These are phyloP conservation scores for Pneumocystis jirovecii DNA, from an alignment of 1,139 yeast species.

Conservation along the genomic window DNA sequence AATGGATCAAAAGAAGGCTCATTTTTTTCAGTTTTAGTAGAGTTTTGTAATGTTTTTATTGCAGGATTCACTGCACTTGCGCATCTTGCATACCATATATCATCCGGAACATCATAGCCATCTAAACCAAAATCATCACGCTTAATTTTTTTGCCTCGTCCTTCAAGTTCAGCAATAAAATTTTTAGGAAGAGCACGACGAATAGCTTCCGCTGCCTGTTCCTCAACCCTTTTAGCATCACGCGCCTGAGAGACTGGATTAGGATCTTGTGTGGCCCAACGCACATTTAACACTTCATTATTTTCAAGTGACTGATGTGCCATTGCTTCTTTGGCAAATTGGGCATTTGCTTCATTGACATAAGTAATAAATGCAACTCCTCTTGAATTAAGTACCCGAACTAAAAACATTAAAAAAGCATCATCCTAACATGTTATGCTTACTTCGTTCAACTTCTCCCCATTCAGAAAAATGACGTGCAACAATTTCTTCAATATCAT, in stretches of 20 bases:
- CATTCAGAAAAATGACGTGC: conserved; percentile 50
- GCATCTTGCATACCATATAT: conserved; percentile 15
- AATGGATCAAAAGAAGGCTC: neutral
- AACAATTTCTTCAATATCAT: conserved; percentile 31
- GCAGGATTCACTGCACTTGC: conserved; percentile 11
- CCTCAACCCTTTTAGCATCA: conserved; percentile 28
- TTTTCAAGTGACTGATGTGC: conserved; percentile 57
- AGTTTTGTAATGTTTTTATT: neutral
- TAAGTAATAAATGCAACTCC: conserved; percentile 72
- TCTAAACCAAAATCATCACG: conserved; percentile 10
- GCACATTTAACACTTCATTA: conserved; percentile 49
- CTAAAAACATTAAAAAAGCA: conserved; percentile 1
- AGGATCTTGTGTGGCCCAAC: conserved; percentile 90
- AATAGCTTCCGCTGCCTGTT: conserved; percentile 29
- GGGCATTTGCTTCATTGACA: conserved; percentile 57
- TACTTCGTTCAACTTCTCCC: conserved; percentile 59
- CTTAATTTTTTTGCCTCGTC: conserved; percentile 7
- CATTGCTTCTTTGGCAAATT: conserved; percentile 92
- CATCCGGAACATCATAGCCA: conserved; percentile 14
- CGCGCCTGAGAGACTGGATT: conserved; percentile 50
- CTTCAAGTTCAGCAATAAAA: conserved; percentile 15
- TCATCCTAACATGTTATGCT: neutral
- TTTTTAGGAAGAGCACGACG: conserved; percentile 22
- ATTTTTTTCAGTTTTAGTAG: neutral
- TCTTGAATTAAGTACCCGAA: conserved; percentile 43